These are phyloP conservation scores for Suillus discolor DNA, from an alignment of 768 basidiomycete species.

Conservation along the genomic window DNA sequence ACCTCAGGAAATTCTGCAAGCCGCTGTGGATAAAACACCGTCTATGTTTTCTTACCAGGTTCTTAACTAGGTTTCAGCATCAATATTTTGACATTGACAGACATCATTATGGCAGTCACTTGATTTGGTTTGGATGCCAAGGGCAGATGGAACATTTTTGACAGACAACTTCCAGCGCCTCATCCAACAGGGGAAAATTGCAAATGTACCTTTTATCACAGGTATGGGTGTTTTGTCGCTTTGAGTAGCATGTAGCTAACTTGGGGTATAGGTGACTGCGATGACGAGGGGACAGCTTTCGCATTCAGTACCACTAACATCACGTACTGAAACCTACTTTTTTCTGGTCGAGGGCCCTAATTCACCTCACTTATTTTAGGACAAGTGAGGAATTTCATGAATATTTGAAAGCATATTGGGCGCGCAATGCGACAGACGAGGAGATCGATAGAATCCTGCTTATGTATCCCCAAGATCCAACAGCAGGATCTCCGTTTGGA, in stretches of 20 bases:
- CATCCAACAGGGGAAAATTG: background rate
- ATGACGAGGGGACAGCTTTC: background rate
- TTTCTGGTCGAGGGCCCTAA: background rate
- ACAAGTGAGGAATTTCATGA: background rate
- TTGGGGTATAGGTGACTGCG: background rate
- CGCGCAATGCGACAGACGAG: background rate
- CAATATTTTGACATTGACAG: background rate
- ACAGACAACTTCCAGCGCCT: background rate
- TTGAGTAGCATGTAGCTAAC: background rate
- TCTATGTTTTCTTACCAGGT: slow-evolving; percentile 44
- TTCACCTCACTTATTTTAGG: background rate
- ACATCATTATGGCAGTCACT: background rate
- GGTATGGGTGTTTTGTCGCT: background rate
- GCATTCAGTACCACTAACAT: background rate
- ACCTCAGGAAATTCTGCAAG: slow-evolving; percentile 37
- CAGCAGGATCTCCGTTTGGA: slow-evolving; percentile 24
- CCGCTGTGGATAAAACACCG: slow-evolving; percentile 43
- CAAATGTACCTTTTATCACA: background rate
- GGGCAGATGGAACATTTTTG: background rate
- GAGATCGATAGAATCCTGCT: background rate
- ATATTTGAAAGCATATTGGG: background rate
- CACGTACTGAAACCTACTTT: background rate
- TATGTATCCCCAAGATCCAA: background rate
- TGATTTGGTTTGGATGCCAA: background rate
- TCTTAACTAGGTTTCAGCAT: background rate